phyloP scores from a whole-genome alignment of 2,329 filamentous ascomycete genomes.

The Ophiostoma perfectum region DNA sequence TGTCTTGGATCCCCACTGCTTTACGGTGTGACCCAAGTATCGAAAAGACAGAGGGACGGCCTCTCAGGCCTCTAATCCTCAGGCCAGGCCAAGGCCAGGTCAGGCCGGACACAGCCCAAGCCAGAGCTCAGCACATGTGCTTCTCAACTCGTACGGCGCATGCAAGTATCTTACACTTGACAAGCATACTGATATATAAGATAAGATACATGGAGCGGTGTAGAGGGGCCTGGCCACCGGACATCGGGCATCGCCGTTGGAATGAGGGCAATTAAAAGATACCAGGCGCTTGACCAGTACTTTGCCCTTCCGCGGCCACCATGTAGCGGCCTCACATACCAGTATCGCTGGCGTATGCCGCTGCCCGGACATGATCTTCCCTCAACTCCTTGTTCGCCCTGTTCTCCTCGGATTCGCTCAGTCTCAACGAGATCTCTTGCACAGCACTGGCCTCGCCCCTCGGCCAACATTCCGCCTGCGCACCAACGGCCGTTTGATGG shows the following conservation, averaged over 20 bases:
- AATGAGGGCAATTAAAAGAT: conserved; percentile 1
- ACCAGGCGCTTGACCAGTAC: background rate
- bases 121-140: too few relatives aligned
- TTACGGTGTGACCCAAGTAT: conserved; percentile 8
- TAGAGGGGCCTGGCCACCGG: background rate
- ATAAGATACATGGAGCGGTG: background rate
- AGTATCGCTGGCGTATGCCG: background rate
- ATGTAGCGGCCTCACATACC: background rate
- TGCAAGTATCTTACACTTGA: too few relatives aligned
- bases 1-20: background rate
- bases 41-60: background rate
- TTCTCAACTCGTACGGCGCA: too few relatives aligned
- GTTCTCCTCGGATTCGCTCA: too few relatives aligned
- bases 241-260: background rate
- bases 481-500: background rate
- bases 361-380: background rate
- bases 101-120: too few relatives aligned
- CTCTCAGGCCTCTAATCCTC: too few relatives aligned
- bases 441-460: background rate
- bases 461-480: background rate
- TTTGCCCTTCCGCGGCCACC: background rate
- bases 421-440: too few relatives aligned
- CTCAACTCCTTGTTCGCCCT: too few relatives aligned
- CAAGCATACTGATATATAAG: too few relatives aligned
- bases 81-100: too few relatives aligned